A percentile compares a stretch with the other conserved stretches of the same genome.
phyloP scores from a whole-genome alignment of 2,329 filamentous ascomycete genomes.

The Botrytis tulipae region DNA sequence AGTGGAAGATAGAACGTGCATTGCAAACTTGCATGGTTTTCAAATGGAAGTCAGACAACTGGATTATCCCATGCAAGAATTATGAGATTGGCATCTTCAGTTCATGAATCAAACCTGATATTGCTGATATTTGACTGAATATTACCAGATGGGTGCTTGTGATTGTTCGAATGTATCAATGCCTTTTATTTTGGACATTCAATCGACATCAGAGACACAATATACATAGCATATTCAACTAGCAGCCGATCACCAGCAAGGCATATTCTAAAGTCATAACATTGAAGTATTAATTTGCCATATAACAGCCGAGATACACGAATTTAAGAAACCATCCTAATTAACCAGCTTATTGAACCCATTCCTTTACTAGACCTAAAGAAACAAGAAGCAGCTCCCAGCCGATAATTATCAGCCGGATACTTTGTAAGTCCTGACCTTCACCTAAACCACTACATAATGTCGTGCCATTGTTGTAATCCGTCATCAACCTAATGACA shows the following conservation, averaged over 20 bases:
- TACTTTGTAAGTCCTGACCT: background rate
- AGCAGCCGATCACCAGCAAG: background rate
- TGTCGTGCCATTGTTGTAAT: background rate
- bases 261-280: background rate
- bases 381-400: background rate
- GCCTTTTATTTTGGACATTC: fast-evolving
- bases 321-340: background rate
- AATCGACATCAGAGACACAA: background rate
- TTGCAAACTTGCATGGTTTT: background rate
- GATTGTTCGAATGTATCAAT: background rate
- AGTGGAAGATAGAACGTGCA: fast-evolving
- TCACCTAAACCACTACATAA: background rate
- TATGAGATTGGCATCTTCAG: background rate
- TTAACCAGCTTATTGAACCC: background rate
- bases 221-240: background rate
- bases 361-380: background rate
- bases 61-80: background rate
- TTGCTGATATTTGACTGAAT: background rate
- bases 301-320: background rate
- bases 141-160: background rate
- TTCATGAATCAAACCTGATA: fast-evolving
- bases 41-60: background rate
- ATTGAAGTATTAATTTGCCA: background rate
- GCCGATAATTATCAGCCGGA: background rate
- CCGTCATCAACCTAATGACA: background rate